Evolutionary conservation across 768 basidiomycete species (phyloP).

Genomic region (Suillus ampliporus): DNA sequence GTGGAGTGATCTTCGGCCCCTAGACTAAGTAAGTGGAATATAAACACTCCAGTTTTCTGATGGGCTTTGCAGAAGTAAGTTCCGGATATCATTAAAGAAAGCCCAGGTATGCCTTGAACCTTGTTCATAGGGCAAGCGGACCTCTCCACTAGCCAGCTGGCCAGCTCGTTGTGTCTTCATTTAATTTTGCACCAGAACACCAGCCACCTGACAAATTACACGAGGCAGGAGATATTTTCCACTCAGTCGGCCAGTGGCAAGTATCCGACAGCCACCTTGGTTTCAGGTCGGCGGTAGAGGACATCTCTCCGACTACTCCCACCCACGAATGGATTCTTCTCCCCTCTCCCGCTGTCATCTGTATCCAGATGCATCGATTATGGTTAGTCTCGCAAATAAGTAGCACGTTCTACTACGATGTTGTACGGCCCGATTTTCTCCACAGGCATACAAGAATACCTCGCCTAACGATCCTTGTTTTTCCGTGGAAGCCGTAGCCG

Average conservation of each 20-base stretch:
- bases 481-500: not conserved
- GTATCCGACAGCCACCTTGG: too few relatives aligned
- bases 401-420: not conserved
- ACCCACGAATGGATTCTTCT: not conserved
- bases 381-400: not conserved
- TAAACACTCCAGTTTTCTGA: not conserved
- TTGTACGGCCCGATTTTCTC: not conserved
- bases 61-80: slow-evolving; percentile 6
- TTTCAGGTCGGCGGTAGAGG: not conserved
- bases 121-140: not conserved
- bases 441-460: not conserved
- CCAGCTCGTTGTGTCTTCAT: not conserved
- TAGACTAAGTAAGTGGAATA: not conserved
- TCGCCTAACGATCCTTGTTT: too few relatives aligned
- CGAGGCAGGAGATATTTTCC: not conserved
- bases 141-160: not conserved
- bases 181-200: not conserved
- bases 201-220: not conserved
- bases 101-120: not conserved
- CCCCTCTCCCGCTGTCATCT: not conserved
- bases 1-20: not conserved
- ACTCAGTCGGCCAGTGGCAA: too few relatives aligned
- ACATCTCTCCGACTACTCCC: not conserved
- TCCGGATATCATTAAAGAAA: not conserved
- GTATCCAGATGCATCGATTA: not conserved